Base-by-base conservation (phyloP, 192 early-diverging fungal genomes). In the Podila clonocystis region DNA sequence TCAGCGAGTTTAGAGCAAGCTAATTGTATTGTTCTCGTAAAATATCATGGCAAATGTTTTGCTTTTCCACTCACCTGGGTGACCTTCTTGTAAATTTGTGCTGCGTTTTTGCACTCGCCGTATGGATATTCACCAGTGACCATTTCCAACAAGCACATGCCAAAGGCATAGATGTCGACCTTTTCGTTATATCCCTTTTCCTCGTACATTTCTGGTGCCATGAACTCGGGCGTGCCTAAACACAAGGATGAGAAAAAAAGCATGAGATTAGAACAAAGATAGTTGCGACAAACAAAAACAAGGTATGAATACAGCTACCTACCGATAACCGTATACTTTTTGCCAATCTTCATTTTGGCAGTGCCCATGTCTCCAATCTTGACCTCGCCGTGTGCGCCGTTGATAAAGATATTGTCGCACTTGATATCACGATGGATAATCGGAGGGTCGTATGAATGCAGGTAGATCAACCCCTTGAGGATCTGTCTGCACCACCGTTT, bases 171-270 rank as follows among this genome's bases (percentile, higher is more conserved):
- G 48, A 95, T 93, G 64, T 95, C 94, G 9, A 94, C 93, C 62
- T 93, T 94, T 84, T 95, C 94, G 82, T 82, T 94, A 72, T 95
- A 95, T 9, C 92, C 91, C 59, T 88, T 87, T 78, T 95, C 94
- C 58, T 95, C 94, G 74, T 95, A 95, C 91, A 94, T 93, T 83
- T 94, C 93, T 19, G 93, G 92, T 24, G 93, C 93, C 93, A 94
- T 94, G 69, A 94, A 94, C 76, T 92, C 93, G 4, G 93, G 93
- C 2, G 93, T 94, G n/a, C 84, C 84, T 78, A 85, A 45, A 67
- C 41, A 30, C 20, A 67, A 65, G 29, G 28, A 36, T 63, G 28
- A 50, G 24, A 17, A 55, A 48, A 24, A 34, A 48, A 34, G 63
- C 45, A 70, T 62, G 30, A 58, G 45, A 58, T 58, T 58, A 60